Evolutionary conservation across 2,329 filamentous ascomycete genomes (phyloP), one percentile per base, ranked within the genome.

Genomic region (Hypoxylon sp.): DNA sequence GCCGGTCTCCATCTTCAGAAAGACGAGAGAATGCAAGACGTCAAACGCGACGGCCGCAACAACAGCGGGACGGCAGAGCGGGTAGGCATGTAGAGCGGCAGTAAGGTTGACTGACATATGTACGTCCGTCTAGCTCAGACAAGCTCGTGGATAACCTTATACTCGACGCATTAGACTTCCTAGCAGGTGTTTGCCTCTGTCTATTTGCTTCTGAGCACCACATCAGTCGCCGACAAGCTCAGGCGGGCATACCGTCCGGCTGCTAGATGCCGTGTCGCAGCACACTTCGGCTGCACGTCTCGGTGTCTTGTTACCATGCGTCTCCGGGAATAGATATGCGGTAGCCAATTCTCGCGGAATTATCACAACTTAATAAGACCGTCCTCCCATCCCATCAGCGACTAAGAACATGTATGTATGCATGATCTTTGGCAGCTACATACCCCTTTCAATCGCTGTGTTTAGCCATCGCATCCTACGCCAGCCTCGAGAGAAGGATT

Each of bases 251-350:
- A 49, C 51, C 48, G 48, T 52, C 31, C 33, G 43, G 35, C 35
- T 23, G 20, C 31, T 40, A 18, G 24, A 58, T 40, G 20, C 21
- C 27, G 45, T 52, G 48, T 40, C 54, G 55, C 48, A 58, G 46
- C 62, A 62, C 48, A 56, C 53, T 67, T 65, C 41, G 55, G 6
- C 63, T 67, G 67, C 66, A 67, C 55, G 42, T 60, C 41, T 68
- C 67, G 67, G 66, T 52, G 63, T 56, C 35, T 55, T 35, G 6
- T 15, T 17, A n/a, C 21, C 45, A 51, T 49, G 13, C 35, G 40
- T 43, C 17, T 15, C 24, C 29, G 23, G 43, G 48, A 43, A 56
- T 43, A 47, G 23, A 48, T 29, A 45, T 40, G 23, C 35, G 31
- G 57, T 60, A 53, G 46, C 41, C 57, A 57, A 58, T 43, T 54